These are phyloP conservation scores for Thalia dealbata DNA, from an alignment of 176 grass and related monocot genomes.

Conservation along the genomic window DNA sequence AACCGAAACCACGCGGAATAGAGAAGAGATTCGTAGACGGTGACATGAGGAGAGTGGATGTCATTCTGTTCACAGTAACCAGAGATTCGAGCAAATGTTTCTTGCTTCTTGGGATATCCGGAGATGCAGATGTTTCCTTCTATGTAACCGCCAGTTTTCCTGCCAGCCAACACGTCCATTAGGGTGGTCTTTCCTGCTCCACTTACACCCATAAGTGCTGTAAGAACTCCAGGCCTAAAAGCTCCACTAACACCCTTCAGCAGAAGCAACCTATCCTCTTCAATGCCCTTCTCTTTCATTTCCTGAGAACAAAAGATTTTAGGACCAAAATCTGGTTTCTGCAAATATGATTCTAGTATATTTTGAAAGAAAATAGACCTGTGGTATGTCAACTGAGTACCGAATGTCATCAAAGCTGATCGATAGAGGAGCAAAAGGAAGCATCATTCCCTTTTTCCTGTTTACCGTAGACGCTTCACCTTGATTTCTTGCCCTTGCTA, in stretches of 20 bases:
- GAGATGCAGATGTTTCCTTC: slow-evolving; percentile 79
- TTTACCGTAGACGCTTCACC: slow-evolving; percentile 8
- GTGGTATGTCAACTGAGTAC: slow-evolving; percentile 92
- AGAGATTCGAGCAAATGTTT: slow-evolving; percentile 82
- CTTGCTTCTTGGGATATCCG: slow-evolving; percentile 92
- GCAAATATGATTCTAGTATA: background rate
- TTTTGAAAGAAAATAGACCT: slow-evolving; percentile 32
- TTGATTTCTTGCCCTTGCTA: slow-evolving; percentile 6
- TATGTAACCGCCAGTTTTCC: slow-evolving; percentile 86
- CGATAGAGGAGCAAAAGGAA: slow-evolving; percentile 70
- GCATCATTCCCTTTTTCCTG: slow-evolving; percentile 73
- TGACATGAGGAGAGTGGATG: slow-evolving; percentile 92
- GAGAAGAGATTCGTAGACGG: slow-evolving; percentile 80
- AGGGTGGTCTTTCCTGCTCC: slow-evolving; percentile 90
- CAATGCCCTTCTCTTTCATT: slow-evolving; percentile 71
- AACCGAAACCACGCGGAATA: slow-evolving; percentile 96
- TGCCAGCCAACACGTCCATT: slow-evolving; percentile 86
- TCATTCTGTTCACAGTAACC: slow-evolving; percentile 97
- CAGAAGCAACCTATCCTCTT: slow-evolving; percentile 51
- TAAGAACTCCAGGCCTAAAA: slow-evolving; percentile 89
- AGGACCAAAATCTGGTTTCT: background rate
- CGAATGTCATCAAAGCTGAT: slow-evolving; percentile 66
- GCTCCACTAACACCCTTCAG: slow-evolving; percentile 82
- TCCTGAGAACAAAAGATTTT: slow-evolving; percentile 31
- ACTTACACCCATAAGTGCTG: slow-evolving; percentile 88